These are phyloP conservation scores for Lachnellula willkommii DNA, from an alignment of 2,329 filamentous ascomycete species.

Conservation along the genomic window DNA sequence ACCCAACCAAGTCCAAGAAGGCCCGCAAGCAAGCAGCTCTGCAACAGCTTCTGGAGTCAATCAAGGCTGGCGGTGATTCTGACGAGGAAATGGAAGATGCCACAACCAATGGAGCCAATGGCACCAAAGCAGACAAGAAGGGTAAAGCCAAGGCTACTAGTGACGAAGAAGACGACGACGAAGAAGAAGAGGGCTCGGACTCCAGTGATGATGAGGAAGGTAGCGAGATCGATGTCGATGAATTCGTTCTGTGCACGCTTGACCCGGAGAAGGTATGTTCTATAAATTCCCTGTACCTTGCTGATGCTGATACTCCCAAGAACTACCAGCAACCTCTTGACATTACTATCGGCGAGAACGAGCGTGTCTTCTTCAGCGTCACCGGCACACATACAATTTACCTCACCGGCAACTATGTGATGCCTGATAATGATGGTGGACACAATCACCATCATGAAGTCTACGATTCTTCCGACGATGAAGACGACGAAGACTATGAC, in stretches of 20 bases:
- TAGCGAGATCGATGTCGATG: slow-evolving; percentile 66
- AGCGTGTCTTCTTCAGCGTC: slow-evolving; percentile 89
- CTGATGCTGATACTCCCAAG: slow-evolving; percentile 44
- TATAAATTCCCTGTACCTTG: background rate
- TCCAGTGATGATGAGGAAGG: slow-evolving; percentile 54
- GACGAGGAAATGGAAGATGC: slow-evolving; percentile 72
- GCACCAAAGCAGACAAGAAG: slow-evolving; percentile 61
- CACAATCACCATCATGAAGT: slow-evolving; percentile 52
- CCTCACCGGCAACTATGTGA: slow-evolving; percentile 94
- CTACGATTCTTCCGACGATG: slow-evolving; percentile 55
- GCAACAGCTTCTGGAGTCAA: slow-evolving; percentile 69
- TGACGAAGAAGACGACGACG: slow-evolving; percentile 47
- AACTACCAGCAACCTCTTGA: slow-evolving; percentile 93
- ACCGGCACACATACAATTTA: slow-evolving; percentile 84
- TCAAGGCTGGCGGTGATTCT: slow-evolving; percentile 50
- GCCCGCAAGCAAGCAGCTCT: slow-evolving; percentile 72
- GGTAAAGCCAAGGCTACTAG: slow-evolving; percentile 62
- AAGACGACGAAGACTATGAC: slow-evolving; percentile 72
- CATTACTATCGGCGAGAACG: slow-evolving; percentile 82
- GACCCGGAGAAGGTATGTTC: slow-evolving; percentile 78
- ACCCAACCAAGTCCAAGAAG: slow-evolving; percentile 84
- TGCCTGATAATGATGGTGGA: slow-evolving; percentile 56
- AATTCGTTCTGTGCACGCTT: slow-evolving; percentile 92
- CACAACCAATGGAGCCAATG: slow-evolving; percentile 57
- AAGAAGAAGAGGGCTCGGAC: slow-evolving; percentile 41